phyloP scores from a whole-genome alignment of 192 early-diverging fungal genomes.

The Dissophora ornata region DNA sequence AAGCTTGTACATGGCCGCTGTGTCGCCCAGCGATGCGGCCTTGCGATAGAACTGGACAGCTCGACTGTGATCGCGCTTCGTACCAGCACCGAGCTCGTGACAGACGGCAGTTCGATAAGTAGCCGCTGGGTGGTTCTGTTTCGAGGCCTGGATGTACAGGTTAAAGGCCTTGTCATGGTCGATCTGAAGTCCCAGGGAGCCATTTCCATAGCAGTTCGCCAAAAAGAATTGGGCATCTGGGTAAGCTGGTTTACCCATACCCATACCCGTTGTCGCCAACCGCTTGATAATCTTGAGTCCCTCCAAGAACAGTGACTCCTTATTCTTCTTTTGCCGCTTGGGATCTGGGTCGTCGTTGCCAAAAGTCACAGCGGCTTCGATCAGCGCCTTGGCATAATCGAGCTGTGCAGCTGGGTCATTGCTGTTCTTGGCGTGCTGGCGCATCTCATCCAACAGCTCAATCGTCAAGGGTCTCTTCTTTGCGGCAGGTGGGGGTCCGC shows the following conservation, averaged over 20 bases:
- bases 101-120: constrained; percentile 96
- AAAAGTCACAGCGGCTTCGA: constrained; percentile 79
- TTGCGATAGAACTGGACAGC: constrained; percentile 94
- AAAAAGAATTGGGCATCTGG: constrained; percentile 95
- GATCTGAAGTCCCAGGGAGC: constrained; percentile 77
- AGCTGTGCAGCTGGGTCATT: constrained; percentile 82
- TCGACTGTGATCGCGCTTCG: constrained; percentile 81
- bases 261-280: constrained; percentile 74
- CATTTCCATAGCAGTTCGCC: constrained; percentile 90
- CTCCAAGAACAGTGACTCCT: constrained; percentile 80
- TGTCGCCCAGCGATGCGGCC: constrained; percentile 89
- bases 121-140: constrained; percentile 90
- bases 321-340: constrained; percentile 75
- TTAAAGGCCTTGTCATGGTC: constrained; percentile 93
- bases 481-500: background rate
- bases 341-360: constrained; percentile 71
- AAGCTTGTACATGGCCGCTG: constrained; percentile 97
- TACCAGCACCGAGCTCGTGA: constrained; percentile 96
- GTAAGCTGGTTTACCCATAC: constrained; percentile 76
- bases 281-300: constrained; percentile 90
- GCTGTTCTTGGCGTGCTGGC: constrained; percentile 62
- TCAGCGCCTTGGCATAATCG: constrained; percentile 88
- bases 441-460: constrained; percentile 49
- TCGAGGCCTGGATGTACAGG: constrained; percentile 92
- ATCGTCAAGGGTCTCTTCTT: constrained; percentile 31